Conservation (phyloP, 129 eudicot genomes). For the Pulicaria dysenterica region DNA sequence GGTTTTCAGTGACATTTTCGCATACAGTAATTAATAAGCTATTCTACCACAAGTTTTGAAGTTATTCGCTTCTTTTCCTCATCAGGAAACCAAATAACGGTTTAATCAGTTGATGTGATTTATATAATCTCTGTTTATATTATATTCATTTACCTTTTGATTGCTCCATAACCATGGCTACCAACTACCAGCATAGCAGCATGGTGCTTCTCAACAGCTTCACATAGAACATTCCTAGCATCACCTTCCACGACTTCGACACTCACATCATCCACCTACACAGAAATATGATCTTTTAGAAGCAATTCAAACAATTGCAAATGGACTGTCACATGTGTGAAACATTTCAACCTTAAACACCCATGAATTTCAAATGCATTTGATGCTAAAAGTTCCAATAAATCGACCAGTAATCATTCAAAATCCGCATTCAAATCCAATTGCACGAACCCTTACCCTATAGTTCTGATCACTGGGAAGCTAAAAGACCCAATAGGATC, state of each 20-base stretch:
- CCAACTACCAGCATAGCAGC: conserved; percentile 86
- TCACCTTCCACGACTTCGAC: conserved; percentile 78
- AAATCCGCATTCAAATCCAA: not conserved
- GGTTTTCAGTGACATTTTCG: not conserved
- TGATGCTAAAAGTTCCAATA: not conserved
- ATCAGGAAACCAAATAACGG: not conserved
- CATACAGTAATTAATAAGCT: not conserved
- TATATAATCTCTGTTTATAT: not conserved
- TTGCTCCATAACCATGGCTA: conserved; percentile 90
- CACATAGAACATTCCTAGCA: conserved; percentile 82
- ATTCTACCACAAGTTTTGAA: not conserved
- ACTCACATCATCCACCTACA: conserved; percentile 59
- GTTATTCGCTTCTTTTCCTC: not conserved
- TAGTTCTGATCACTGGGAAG: not conserved
- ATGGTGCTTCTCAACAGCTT: conserved; percentile 81
- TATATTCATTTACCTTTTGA: conserved; percentile 57
- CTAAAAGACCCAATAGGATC: not conserved
- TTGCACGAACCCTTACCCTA: not conserved
- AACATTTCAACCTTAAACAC: conserved; percentile 18
- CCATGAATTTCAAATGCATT: conserved; percentile 2
- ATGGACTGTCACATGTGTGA: not conserved
- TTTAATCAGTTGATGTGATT: not conserved
- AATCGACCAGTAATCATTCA: not conserved
- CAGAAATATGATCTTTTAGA: conserved; percentile 10
- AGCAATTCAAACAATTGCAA: not conserved